These are phyloP conservation scores for Oryza punctata DNA, from an alignment of 176 grass and related monocot species.

Conservation along the genomic window DNA sequence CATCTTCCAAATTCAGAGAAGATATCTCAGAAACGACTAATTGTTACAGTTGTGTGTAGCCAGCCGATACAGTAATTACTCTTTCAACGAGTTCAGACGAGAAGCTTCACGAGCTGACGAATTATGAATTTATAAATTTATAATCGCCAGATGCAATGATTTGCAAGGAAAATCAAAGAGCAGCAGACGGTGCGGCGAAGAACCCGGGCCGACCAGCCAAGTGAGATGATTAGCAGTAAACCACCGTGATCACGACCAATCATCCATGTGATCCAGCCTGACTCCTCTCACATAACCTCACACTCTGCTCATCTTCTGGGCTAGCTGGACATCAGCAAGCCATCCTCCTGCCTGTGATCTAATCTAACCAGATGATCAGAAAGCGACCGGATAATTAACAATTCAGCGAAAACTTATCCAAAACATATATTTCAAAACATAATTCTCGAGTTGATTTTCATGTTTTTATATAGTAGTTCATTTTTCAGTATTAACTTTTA, in stretches of 20 bases:
- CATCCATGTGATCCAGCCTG: constrained; percentile 1
- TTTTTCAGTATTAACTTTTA: too few species aligned
- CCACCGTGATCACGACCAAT: not conserved
- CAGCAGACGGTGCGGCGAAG: constrained; percentile 1
- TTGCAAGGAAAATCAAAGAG: not conserved
- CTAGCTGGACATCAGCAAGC: not conserved
- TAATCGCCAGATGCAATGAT: not conserved
- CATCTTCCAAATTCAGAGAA: not conserved
- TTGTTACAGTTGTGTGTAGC: not conserved
- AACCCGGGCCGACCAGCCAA: constrained; percentile 2
- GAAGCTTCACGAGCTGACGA: not conserved
- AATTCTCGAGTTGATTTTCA: too few species aligned
- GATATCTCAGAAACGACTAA: not conserved
- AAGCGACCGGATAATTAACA: not conserved
- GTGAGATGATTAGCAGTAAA: not conserved
- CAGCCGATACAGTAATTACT: not conserved
- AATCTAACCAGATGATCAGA: not conserved
- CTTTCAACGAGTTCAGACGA: not conserved
- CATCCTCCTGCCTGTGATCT: not conserved
- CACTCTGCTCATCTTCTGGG: not conserved
- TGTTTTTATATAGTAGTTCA: too few species aligned
- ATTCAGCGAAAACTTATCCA: not conserved
- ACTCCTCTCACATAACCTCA: not conserved
- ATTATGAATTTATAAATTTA: not conserved
- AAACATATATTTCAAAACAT: too few species aligned